Conservation (phyloP, 306 rosid species). For the Castanea mollissima region DNA sequence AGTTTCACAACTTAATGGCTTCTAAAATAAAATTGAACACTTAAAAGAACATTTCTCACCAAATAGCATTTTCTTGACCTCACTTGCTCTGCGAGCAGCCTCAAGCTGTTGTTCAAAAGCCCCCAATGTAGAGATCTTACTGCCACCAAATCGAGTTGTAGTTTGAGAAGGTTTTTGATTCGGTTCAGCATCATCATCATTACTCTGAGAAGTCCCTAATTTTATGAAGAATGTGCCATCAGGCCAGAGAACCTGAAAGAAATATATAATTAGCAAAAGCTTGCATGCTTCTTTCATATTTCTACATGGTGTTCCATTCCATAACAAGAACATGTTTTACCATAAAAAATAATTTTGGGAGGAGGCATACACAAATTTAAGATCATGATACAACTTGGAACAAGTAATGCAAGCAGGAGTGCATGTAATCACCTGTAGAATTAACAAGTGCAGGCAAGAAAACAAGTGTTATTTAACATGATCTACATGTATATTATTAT, state of each 20-base stretch:
- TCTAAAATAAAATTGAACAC: not conserved
- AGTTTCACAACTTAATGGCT: not conserved
- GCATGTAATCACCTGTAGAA: not conserved
- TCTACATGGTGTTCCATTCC: not conserved
- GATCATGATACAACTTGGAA: not conserved
- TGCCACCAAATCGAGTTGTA: slow-evolving; percentile 37
- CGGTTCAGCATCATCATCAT: slow-evolving; percentile 22
- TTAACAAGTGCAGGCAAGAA: no score
- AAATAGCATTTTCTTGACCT: slow-evolving; percentile 77
- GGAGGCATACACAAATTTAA: not conserved
- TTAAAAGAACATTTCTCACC: slow-evolving; percentile 52
- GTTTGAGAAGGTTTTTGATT: slow-evolving; percentile 37
- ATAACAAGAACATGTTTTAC: not conserved
- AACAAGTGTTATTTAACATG: no score
- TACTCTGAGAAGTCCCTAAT: slow-evolving; percentile 35
- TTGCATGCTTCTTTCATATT: slow-evolving; percentile 8
- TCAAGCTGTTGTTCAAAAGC: slow-evolving; percentile 90
- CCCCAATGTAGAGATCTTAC: slow-evolving; percentile 43
- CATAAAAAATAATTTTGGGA: not conserved
- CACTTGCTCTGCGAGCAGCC: slow-evolving; percentile 94
- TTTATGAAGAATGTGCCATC: slow-evolving; percentile 70
- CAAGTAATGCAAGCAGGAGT: not conserved
- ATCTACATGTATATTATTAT: no score
- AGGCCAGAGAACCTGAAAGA: slow-evolving; percentile 87
- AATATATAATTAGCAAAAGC: slow-evolving; percentile 19